Evolutionary conservation across 2,329 filamentous ascomycete genomes (phyloP).

Genomic region (Nemania sp.): DNA sequence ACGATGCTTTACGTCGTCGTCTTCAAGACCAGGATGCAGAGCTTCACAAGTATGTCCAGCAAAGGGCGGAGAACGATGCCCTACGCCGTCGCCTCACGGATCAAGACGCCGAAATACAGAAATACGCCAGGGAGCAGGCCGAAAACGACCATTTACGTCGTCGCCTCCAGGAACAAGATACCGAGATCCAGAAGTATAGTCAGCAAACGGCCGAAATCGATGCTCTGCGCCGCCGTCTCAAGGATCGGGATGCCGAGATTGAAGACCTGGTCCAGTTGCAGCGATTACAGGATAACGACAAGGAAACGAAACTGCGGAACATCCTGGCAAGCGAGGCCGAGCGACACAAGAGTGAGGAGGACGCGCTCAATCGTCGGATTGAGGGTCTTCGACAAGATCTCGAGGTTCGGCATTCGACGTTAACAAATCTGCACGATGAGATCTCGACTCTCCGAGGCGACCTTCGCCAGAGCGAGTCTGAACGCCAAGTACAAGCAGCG

Average conservation of each 20-base stretch:
- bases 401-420: conserved; percentile 64
- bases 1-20: background rate
- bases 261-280: conserved; percentile 64
- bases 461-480: conserved; percentile 68
- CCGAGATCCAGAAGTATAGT: too few relatives aligned
- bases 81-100: conserved; percentile 62
- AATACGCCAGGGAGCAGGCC: conserved; percentile 62
- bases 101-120: conserved; percentile 63
- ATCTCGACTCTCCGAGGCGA: conserved; percentile 70
- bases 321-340: conserved; percentile 72
- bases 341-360: conserved; percentile 73
- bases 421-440: conserved; percentile 69
- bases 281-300: conserved; percentile 40
- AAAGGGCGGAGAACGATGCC: conserved; percentile 63
- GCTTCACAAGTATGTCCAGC: conserved; percentile 42
- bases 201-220: background rate
- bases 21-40: background rate
- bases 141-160: background rate
- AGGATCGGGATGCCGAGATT: conserved; percentile 54
- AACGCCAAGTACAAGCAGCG: conserved; percentile 64
- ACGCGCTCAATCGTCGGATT: conserved; percentile 71
- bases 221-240: background rate
- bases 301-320: conserved; percentile 67
- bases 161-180: background rate
- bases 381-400: conserved; percentile 74